Percentiles rank a stretch among this genome's conserved stretches.
phyloP scores from a whole-genome alignment of 352 stramenopile genomes.

The Globisporangium yorkense region DNA sequence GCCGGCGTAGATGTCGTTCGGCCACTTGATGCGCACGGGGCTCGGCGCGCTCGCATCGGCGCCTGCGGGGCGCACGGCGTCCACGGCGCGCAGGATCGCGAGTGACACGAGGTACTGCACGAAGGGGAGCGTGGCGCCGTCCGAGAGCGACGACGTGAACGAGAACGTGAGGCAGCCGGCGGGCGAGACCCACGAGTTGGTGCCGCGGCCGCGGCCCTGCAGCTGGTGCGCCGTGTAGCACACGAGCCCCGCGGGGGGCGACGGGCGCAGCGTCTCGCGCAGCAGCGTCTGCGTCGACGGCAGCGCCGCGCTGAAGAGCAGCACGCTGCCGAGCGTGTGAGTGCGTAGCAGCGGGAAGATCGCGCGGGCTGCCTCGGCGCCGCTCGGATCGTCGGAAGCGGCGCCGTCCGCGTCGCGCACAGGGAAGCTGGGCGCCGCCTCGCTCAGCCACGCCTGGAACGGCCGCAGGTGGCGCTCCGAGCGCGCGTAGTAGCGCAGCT shows the following conservation, averaged over 20 bases:
- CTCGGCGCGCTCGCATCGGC: slow-evolving; percentile 11
- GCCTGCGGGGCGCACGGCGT: slow-evolving; percentile 37
- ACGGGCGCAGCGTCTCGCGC: slow-evolving; percentile 64
- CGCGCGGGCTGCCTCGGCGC: slow-evolving; percentile 9
- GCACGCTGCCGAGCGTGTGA: slow-evolving; percentile 48
- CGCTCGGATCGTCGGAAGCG: slow-evolving; percentile 26
- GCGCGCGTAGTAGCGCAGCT: slow-evolving; percentile 67
- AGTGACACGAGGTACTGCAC: slow-evolving; percentile 89
- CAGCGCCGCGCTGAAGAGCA: slow-evolving; percentile 69
- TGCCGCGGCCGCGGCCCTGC: slow-evolving; percentile 72
- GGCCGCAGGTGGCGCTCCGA: slow-evolving; percentile 65
- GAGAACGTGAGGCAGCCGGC: slow-evolving; percentile 90
- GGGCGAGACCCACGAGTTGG: slow-evolving; percentile 85
- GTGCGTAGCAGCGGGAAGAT: slow-evolving; percentile 57
- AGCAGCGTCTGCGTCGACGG: slow-evolving; percentile 82
- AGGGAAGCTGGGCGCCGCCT: slow-evolving; percentile 15
- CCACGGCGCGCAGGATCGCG: slow-evolving; percentile 76
- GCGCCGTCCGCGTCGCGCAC: slow-evolving; percentile 8
- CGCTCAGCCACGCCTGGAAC: slow-evolving; percentile 59
- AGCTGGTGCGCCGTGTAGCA: slow-evolving; percentile 81
- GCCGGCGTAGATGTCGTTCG: slow-evolving; percentile 89
- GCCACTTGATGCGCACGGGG: slow-evolving; percentile 89
- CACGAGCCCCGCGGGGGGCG: slow-evolving; percentile 54
- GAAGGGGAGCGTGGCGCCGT: slow-evolving; percentile 79
- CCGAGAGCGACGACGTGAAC: slow-evolving; percentile 79